Evolutionary conservation across 2,329 filamentous ascomycete genomes (phyloP), one percentile per base, ranked within the genome.

Genomic region (Coniochaeta sp.): DNA sequence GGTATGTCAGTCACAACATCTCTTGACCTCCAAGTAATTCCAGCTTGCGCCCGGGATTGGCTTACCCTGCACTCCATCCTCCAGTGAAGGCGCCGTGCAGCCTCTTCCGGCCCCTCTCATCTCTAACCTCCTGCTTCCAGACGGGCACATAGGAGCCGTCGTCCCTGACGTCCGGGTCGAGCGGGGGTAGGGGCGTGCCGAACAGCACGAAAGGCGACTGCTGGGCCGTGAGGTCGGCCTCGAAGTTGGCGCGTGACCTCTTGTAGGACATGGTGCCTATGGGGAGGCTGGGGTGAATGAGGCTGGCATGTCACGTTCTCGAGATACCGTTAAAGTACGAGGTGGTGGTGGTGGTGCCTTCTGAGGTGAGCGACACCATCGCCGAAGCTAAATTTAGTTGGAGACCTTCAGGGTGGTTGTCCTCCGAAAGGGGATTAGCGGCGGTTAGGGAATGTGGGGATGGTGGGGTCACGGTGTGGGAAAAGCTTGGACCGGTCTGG

Each of bases 91-190:
- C 94, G 57, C 94, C 94, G 69, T 99, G 94, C 4, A 99, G 77
- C 51, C 94, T 83, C 70, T 95, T 92, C 60, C 91, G 79, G 14
- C 94, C 94, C 58, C 85, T 85, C 65, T 96, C 94, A 70, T 99
- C 94, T 53, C 87, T 88, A 66, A 95, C 91, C 65, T 96, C 92
- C 74, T 99, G 94, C 73, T 97, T 96, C 91, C 94, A 97, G n/a
- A 96, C 71, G 0, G 94, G 94, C 14, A 96, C 82, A 65, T 91
- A 97, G 35, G 89, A 90, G 55, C 91, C 92, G 72, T 96, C 89
- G 67, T 97, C 91, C 61, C 90, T 85, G 32, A 81, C 77, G 18
- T 89, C 81, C 48, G 86, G 77, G 62, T 95, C 89, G 54, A 83
- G 73, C 3, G 88, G 82, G 1, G 91, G 91, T 13, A 99, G 77